phyloP scores from a whole-genome alignment of 345 rosid genomes.

The Tarenaya hassleriana region DNA sequence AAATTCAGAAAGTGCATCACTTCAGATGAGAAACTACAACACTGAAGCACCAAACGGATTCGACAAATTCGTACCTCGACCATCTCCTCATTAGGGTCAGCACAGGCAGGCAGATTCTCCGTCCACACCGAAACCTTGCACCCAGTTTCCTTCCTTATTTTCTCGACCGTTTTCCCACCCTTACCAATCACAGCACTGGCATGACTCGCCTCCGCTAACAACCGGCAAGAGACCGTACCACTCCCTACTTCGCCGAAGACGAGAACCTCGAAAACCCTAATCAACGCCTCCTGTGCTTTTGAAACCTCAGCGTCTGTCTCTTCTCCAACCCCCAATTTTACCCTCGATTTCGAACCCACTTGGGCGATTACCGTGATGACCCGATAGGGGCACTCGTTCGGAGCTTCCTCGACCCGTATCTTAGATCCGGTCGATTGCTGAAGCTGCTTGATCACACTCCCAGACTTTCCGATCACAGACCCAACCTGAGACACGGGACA shows the following conservation, averaged over 20 bases:
- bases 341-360: slow-evolving; percentile 22
- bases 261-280: slow-evolving; percentile 70
- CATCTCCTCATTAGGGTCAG: slow-evolving; percentile 55
- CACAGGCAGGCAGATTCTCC: slow-evolving; percentile 69
- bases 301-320: slow-evolving; percentile 50
- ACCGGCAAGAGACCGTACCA: slow-evolving; percentile 56
- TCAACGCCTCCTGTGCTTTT: slow-evolving; percentile 70
- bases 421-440: slow-evolving; percentile 66
- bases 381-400: slow-evolving; percentile 53
- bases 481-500: slow-evolving; percentile 69
- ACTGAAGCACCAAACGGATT: neutral
- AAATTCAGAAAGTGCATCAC: neutral
- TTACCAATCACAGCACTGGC: slow-evolving; percentile 81
- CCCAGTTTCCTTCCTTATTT: slow-evolving; percentile 68
- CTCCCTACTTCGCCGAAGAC: slow-evolving; percentile 25
- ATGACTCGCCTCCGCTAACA: slow-evolving; percentile 64
- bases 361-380: slow-evolving; percentile 54
- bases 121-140: slow-evolving; percentile 55
- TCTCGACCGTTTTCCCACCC: slow-evolving; percentile 76
- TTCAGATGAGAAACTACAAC: neutral
- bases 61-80: slow-evolving; percentile 49
- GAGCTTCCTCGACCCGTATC: slow-evolving; percentile 78
- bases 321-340: slow-evolving; percentile 18
- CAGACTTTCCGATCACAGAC: slow-evolving; percentile 83
- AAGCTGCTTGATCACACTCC: slow-evolving; percentile 68